Percentiles rank a stretch among this genome's conserved stretches.
Conservation (phyloP, 1,139 yeast genomes). For the Debaryomyces subglobosus region DNA sequence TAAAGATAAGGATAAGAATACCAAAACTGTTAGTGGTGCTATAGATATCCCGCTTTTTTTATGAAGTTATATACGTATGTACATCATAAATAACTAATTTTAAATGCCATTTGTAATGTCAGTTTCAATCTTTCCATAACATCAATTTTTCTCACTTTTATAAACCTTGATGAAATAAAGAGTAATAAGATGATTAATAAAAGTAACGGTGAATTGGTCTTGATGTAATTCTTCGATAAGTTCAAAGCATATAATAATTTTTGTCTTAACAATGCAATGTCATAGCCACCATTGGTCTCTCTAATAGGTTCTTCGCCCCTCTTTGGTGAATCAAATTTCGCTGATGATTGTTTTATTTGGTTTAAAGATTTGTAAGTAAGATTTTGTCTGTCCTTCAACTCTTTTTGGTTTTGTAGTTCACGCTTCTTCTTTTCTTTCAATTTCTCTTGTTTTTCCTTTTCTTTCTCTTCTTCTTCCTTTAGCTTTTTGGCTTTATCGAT, state of each 20-base stretch:
- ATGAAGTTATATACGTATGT: conserved; percentile 14
- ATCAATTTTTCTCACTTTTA: conserved; percentile 30
- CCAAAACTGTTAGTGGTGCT: conserved; percentile 37
- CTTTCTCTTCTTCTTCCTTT: conserved; percentile 20
- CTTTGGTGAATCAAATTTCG: background rate
- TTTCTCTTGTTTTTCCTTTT: conserved; percentile 25
- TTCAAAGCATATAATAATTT: conserved; percentile 19
- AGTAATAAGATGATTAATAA: conserved; percentile 25
- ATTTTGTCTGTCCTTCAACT: conserved; percentile 29
- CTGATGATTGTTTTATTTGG: conserved; percentile 24
- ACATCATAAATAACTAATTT: conserved; percentile 39
- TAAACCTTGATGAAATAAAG: conserved; percentile 24
- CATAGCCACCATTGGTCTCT: background rate
- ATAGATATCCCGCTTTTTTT: conserved; percentile 46
- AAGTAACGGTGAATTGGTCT: conserved; percentile 34
- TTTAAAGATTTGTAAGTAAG: conserved; percentile 39
- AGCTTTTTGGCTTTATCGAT: conserved; percentile 18
- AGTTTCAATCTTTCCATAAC: conserved; percentile 37
- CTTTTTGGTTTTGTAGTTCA: conserved; percentile 25
- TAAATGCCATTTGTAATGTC: conserved; percentile 49
- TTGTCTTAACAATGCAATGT: conserved; percentile 12
- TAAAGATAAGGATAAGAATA: conserved; percentile 16
- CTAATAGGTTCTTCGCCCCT: background rate
- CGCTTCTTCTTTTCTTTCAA: conserved; percentile 19
- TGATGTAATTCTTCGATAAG: conserved; percentile 27